These are phyloP conservation scores for Allium fistulosum DNA, from an alignment of 106 monocot species.

Conservation along the genomic window DNA sequence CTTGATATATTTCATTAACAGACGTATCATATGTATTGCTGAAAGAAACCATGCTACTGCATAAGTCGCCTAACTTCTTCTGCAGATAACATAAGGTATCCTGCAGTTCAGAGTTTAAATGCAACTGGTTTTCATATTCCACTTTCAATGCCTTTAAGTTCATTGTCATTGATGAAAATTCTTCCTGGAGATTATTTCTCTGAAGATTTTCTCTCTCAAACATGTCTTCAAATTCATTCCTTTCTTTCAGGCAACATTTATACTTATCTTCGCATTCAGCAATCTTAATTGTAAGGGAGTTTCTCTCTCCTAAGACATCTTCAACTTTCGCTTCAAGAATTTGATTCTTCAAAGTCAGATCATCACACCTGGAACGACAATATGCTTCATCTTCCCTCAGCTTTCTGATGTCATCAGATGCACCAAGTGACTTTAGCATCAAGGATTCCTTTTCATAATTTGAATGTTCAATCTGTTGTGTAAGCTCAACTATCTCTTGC, in stretches of 20 bases:
- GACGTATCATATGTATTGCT: conserved; percentile 19
- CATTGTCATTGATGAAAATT: conserved; percentile 22
- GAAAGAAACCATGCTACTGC: conserved; percentile 18
- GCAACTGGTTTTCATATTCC: conserved; percentile 28
- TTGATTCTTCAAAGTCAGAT: conserved; percentile 38
- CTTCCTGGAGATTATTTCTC: conserved; percentile 30
- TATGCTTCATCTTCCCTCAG: conserved; percentile 40
- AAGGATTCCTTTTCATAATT: conserved; percentile 36
- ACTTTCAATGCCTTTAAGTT: conserved; percentile 38
- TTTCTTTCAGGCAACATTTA: conserved; percentile 46
- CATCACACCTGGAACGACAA: conserved; percentile 42
- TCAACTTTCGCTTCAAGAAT: conserved; percentile 50
- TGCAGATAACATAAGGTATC: conserved; percentile 19
- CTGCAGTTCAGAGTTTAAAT: conserved; percentile 37
- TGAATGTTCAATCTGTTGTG: conserved; percentile 33
- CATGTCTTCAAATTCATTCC: conserved; percentile 32
- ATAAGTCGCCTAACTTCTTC: conserved; percentile 33
- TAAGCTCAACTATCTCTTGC: conserved; percentile 28
- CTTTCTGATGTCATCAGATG: conserved; percentile 34
- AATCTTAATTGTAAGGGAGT: conserved; percentile 35
- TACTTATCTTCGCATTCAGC: conserved; percentile 46
- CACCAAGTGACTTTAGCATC: conserved; percentile 25
- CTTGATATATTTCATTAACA: conserved; percentile 18
- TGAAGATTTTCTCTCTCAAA: conserved; percentile 50
- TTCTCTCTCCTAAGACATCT: conserved; percentile 42